These are phyloP conservation scores for Russula compacta DNA, from an alignment of 768 basidiomycete species.

Conservation along the genomic window DNA sequence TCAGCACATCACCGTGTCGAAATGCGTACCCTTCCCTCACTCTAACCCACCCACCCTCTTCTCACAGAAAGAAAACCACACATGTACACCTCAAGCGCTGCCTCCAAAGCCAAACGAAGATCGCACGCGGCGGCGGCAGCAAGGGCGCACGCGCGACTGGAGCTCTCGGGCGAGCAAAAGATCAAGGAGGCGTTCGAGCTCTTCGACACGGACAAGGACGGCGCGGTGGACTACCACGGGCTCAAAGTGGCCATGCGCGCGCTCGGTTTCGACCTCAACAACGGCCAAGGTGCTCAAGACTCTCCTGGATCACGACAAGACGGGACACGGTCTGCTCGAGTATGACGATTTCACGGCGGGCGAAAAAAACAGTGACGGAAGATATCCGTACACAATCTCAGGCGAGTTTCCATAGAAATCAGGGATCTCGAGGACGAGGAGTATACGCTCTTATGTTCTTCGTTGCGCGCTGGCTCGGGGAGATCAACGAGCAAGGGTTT, in stretches of 20 bases:
- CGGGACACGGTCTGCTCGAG: slow-evolving; percentile 75
- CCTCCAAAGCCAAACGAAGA: slow-evolving; percentile 58
- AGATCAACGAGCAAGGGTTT: slow-evolving; percentile 95
- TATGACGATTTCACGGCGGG: slow-evolving; percentile 65
- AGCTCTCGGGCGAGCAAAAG: slow-evolving; percentile 81
- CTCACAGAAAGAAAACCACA: no score
- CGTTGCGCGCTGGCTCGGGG: slow-evolving; percentile 37
- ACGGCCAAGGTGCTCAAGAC: slow-evolving; percentile 97
- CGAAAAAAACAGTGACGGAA: slow-evolving; percentile 69
- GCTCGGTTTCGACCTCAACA: slow-evolving; percentile 91
- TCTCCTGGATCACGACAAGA: slow-evolving; percentile 83
- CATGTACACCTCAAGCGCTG: slow-evolving; percentile 54
- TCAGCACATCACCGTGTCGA: no score
- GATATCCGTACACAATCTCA: slow-evolving; percentile 78
- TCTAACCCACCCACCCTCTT: no score
- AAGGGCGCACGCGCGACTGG: slow-evolving; percentile 57
- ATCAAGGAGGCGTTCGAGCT: slow-evolving; percentile 99
- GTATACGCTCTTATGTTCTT: slow-evolving; percentile 37
- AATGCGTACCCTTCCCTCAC: no score
- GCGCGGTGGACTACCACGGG: slow-evolving; percentile 93
- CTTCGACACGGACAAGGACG: slow-evolving; percentile 98
- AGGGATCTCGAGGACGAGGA: slow-evolving; percentile 97
- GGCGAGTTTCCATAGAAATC: slow-evolving; percentile 93
- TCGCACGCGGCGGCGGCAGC: not conserved
- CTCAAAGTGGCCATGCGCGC: slow-evolving; percentile 98